Conservation (phyloP, 2,329 filamentous ascomycete species). For the Tothia fuscella region DNA sequence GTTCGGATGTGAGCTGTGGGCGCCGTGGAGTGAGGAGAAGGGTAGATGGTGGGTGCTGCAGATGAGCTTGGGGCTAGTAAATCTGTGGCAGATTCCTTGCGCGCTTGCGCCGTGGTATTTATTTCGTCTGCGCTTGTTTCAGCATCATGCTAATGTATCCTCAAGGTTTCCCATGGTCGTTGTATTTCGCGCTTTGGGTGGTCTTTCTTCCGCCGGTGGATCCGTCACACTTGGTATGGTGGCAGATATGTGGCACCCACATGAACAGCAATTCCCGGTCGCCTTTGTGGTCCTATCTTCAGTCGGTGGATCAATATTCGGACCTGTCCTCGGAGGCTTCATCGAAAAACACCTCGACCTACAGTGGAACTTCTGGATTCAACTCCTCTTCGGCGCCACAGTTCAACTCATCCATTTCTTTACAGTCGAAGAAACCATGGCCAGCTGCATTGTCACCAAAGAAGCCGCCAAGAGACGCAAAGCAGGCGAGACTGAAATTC, state of each 20-base stretch:
- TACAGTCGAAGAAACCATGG: conserved; percentile 63
- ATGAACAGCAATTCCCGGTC: conserved; percentile 47
- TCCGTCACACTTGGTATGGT: conserved; percentile 53
- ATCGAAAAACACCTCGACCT: conserved; percentile 40
- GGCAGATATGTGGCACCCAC: conserved; percentile 48
- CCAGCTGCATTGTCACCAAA: conserved; percentile 61
- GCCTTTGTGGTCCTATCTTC: conserved; percentile 48
- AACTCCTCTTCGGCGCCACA: conserved; percentile 62
- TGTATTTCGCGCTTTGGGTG: conserved; percentile 35
- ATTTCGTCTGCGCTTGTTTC: neutral
- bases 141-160: neutral
- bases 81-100: conserved; percentile 22
- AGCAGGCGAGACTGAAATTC: conserved; percentile 49
- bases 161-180: conserved; percentile 22
- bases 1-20: conserved; percentile 41
- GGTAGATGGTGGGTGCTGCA: conserved; percentile 42
- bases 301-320: conserved; percentile 42
- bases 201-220: conserved; percentile 50
- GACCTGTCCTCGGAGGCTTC: conserved; percentile 43
- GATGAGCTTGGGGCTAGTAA: conserved; percentile 39
- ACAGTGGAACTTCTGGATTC: conserved; percentile 71
- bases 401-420: conserved; percentile 54
- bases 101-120: neutral
- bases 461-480: conserved; percentile 64
- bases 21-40: conserved; percentile 43